Evolutionary conservation across 768 basidiomycete species (phyloP), one percentile per base, ranked within the genome.

Genomic region (Tylopilus balloui): DNA sequence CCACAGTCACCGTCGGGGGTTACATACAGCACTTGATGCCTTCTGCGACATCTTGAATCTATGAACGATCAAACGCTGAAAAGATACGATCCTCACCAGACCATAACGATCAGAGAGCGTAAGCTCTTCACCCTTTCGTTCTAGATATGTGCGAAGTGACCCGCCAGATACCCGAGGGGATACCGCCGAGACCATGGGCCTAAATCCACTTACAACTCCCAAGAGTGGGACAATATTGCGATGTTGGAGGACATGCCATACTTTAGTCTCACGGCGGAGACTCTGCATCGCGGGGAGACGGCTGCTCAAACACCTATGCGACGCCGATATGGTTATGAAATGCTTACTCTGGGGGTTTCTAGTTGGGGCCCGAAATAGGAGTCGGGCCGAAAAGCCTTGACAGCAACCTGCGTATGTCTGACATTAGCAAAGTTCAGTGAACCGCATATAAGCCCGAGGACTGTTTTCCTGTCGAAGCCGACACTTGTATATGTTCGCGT

Each of bases 161-260:
- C 45, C 45, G 21, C 45, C 36, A 28, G 35, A 14, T 21, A 37
- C 25, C 45, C 45, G 37, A 19, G 45, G 36, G 14, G 45, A 46
- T 3, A 46, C 45, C 15, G 45, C 35, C 13, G 45, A 46, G 23
- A 46, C 25, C 25, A 11, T 46, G 9, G 19, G 13, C 35, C 45
- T 27, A 19, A 46, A 46, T 24, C 45, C 45, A 28, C 13, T 20
- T 27, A 37, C 45, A 21, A 46, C 36, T 3, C 45, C 45, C 12
- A 46, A 21, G 13, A 46, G 45, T 19, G 35, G 45, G 27, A 46
- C 25, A 37, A 46, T 46, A n/a, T 46, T 46, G 11, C 45, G 45
- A 37, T 46, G 45, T 28, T 25, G 45, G 15, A 46, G 35, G 45
- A 11, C 17, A 28, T 46, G 45, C 45, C 45, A 46, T 37, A 37